Conservation (phyloP, 2,329 filamentous ascomycete species). For the Phaeosphaeriaceae sp. region DNA sequence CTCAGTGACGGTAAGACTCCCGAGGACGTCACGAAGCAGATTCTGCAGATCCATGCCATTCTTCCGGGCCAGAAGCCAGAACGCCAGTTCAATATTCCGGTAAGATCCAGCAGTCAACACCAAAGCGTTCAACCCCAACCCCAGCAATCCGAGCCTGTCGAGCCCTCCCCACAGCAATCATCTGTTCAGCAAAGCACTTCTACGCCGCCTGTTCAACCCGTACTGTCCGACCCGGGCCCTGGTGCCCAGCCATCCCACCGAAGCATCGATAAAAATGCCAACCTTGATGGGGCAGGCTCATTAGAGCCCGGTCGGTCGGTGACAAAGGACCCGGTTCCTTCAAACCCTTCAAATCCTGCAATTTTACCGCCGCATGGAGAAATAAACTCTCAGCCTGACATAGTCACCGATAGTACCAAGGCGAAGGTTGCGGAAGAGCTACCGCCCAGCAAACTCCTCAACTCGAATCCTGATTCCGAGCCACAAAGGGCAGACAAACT, state of each 20-base stretch:
- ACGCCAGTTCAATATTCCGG: constrained; percentile 65
- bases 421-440: constrained; percentile 25
- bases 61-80: constrained; percentile 74
- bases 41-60: constrained; percentile 85
- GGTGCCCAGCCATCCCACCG: constrained; percentile 23
- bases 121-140: constrained; percentile 16
- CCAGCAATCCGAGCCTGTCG: constrained; percentile 8
- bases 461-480: constrained; percentile 31
- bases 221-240: constrained; percentile 13
- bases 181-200: constrained; percentile 2
- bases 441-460: constrained; percentile 36
- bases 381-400: constrained; percentile 9
- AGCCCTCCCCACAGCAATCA: constrained; percentile 6
- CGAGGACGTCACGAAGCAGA: constrained; percentile 78
- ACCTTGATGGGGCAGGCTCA: constrained; percentile 60
- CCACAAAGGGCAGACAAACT: constrained; percentile 26
- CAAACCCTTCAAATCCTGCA: constrained; percentile 11
- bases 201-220: constrained; percentile 4
- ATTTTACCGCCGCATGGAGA: constrained; percentile 17
- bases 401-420: constrained; percentile 11
- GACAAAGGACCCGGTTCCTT: constrained; percentile 11
- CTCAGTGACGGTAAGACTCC: constrained; percentile 67
- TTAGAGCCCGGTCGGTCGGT: constrained; percentile 10
- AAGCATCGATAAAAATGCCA: constrained; percentile 59
- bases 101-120: constrained; percentile 47